Conservation (phyloP, 78 protist genomes). For the Reticulomyxa filosa region DNA sequence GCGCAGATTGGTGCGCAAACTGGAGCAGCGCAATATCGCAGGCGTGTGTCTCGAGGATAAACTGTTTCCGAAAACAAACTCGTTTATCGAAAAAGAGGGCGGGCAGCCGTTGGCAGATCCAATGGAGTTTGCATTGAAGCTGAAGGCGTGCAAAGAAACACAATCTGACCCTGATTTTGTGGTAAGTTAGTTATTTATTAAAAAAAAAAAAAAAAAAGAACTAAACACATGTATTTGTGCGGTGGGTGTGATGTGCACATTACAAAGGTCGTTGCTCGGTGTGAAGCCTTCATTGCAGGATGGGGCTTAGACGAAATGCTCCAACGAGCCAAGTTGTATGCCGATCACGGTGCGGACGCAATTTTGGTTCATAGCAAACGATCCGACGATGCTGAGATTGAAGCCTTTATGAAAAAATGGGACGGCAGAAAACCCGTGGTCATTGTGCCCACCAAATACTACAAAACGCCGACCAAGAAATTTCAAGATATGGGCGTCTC, state of each 20-base stretch:
- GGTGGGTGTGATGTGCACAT: too few species aligned
- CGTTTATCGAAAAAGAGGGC: constrained; percentile 23
- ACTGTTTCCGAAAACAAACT: constrained; percentile 33
- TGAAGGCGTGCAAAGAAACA: constrained; percentile 22
- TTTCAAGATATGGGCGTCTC: constrained; percentile 22
- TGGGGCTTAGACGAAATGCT: constrained; percentile 38
- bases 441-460: constrained; percentile 37
- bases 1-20: constrained; percentile 24
- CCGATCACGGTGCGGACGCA: constrained; percentile 25
- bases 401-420: constrained; percentile 23
- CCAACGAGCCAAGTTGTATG: constrained; percentile 13
- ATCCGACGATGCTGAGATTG: constrained; percentile 27
- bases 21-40: constrained; percentile 39
- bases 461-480: constrained; percentile 15
- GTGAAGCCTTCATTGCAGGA: constrained; percentile 44
- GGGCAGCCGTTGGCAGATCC: constrained; percentile 32
- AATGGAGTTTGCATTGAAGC: constrained; percentile 25
- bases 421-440: constrained; percentile 28
- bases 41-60: constrained; percentile 51
- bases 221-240: too few species aligned
- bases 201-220: too few species aligned
- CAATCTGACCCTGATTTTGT: constrained; percentile 21
- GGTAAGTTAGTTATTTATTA: too few species aligned
- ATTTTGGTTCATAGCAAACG: constrained; percentile 33
- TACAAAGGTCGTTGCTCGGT: constrained; percentile 41